phyloP scores from a whole-genome alignment of 352 stramenopile species.

The Phytophthora cryptogea region DNA sequence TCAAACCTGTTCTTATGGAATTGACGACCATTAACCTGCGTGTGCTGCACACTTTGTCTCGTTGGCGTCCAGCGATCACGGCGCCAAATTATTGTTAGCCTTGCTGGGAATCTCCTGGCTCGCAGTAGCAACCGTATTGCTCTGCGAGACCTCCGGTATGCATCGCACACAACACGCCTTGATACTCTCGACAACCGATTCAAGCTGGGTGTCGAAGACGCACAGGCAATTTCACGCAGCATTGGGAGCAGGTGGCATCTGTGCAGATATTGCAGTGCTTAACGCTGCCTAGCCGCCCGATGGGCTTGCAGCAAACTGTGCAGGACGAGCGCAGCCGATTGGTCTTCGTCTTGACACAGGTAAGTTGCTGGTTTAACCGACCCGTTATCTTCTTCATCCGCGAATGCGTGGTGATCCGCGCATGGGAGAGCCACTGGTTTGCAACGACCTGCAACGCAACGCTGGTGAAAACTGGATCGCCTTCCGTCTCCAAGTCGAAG shows the following conservation, averaged over 20 bases:
- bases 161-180: conserved; percentile 26
- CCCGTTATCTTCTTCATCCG: conserved; percentile 65
- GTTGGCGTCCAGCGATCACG: too few species aligned
- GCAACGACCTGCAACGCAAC: conserved; percentile 39
- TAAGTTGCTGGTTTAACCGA: conserved; percentile 25
- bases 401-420: conserved; percentile 41
- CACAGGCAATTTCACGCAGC: conserved; percentile 31
- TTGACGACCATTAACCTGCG: too few species aligned
- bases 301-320: conserved; percentile 20
- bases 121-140: neutral
- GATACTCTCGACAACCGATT: conserved; percentile 17
- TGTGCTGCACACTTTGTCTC: too few species aligned
- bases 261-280: conserved; percentile 24
- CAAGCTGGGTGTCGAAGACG: neutral
- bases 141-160: conserved; percentile 14
- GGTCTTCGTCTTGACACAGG: neutral
- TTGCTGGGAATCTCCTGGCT: too few species aligned
- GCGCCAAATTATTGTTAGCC: too few species aligned
- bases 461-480: conserved; percentile 19
- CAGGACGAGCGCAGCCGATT: conserved; percentile 14
- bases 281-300: conserved; percentile 14
- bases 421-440: conserved; percentile 35
- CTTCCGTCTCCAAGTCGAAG: conserved; percentile 32
- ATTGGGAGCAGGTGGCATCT: conserved; percentile 29
- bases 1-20: too few species aligned